Evolutionary conservation across 2,329 filamentous ascomycete species (phyloP).

Genomic region (Scedosporium dehoogii): DNA sequence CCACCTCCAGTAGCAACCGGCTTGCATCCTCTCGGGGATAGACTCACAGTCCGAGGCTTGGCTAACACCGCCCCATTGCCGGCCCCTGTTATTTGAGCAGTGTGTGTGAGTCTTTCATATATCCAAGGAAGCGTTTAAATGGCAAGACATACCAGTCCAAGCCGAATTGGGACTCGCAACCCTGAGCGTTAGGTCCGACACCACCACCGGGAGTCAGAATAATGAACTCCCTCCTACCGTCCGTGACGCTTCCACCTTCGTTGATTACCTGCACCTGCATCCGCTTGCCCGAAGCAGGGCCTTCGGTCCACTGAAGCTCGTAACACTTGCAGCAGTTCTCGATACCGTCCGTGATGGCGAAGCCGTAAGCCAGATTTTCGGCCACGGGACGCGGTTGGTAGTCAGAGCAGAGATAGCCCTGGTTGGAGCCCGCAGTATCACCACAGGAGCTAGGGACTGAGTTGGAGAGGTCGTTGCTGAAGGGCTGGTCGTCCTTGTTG

Average conservation of each 20-base stretch:
- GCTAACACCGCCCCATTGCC: constrained; percentile 2
- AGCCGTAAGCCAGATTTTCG: constrained; percentile 3
- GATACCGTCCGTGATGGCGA: constrained; percentile 3
- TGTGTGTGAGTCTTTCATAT: no score
- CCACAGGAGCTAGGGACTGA: constrained; percentile 9
- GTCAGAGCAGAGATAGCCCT: constrained; percentile 5
- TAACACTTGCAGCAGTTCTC: constrained; percentile 8
- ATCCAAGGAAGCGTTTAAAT: no score
- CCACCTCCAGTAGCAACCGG: constrained; percentile 7
- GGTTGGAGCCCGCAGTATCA: constrained; percentile 6
- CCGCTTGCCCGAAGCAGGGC: constrained; percentile 12
- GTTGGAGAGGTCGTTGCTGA: constrained; percentile 13
- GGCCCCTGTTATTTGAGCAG: background rate
- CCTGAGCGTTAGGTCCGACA: background rate
- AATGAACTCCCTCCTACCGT: constrained; percentile 3
- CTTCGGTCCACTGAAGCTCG: constrained; percentile 14
- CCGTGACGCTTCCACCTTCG: background rate
- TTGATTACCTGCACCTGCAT: constrained; percentile 14
- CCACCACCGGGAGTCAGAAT: constrained; percentile 5
- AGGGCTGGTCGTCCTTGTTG: constrained; percentile 17
- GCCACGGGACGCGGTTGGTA: constrained; percentile 4
- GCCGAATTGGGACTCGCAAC: constrained; percentile 2
- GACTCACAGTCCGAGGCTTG: background rate
- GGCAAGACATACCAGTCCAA: constrained; percentile 4
- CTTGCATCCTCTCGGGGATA: constrained; percentile 2